Conservation (phyloP, 140 eudicot genomes). For the Erigeron philadelphicus region DNA sequence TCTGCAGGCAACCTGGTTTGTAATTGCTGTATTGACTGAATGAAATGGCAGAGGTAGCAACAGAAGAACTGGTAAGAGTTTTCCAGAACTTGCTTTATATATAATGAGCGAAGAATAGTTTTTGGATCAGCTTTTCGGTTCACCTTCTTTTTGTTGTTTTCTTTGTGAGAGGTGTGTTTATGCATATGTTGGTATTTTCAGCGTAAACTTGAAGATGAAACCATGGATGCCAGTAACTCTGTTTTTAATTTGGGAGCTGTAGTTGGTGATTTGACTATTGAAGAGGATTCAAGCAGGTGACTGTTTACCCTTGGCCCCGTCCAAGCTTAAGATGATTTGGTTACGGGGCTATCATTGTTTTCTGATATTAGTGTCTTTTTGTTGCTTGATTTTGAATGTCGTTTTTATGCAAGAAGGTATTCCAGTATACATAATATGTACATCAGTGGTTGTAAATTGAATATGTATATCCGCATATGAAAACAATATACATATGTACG, state of each 20-base stretch:
- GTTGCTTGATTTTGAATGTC: constrained; percentile 11
- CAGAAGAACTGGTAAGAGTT: constrained; percentile 28
- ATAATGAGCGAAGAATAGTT: neutral
- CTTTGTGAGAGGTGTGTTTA: constrained; percentile 16
- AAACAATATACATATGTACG: neutral
- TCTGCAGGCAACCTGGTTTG: constrained; percentile 20
- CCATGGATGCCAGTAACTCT: constrained; percentile 30
- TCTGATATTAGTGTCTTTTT: neutral
- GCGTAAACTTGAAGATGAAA: constrained; percentile 32
- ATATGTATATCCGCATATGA: neutral
- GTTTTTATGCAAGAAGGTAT: neutral
- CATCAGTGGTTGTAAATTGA: neutral
- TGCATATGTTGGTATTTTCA: constrained; percentile 34
- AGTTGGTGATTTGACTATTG: constrained; percentile 66
- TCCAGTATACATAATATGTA: neutral
- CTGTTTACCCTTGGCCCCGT: neutral
- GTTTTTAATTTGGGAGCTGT: constrained; percentile 66
- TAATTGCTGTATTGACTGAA: constrained; percentile 20
- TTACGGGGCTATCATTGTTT: neutral
- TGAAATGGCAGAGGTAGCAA: constrained; percentile 28
- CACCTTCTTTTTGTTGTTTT: neutral
- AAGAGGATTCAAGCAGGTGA: constrained; percentile 71
- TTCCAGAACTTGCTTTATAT: constrained; percentile 3
- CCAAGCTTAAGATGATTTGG: neutral
- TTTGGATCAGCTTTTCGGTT: neutral